Evolutionary conservation across 352 stramenopile genomes (phyloP).

Genomic region (Globisporangium rhizosaccharum): DNA sequence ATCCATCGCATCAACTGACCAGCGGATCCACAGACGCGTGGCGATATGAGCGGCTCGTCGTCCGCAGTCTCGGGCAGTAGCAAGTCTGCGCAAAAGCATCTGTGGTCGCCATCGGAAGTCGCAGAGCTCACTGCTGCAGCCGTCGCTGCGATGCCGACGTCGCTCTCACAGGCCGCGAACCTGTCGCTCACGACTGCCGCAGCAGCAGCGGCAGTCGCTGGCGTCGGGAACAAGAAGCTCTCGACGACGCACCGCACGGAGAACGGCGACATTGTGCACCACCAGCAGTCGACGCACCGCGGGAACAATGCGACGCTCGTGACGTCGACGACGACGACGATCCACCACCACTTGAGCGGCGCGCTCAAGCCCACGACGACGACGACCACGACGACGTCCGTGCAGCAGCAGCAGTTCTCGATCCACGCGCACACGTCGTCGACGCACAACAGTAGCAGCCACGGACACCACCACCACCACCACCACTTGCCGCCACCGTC

Average conservation of each 20-base stretch:
- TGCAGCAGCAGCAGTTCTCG: constrained; percentile 43
- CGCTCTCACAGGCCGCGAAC: constrained; percentile 40
- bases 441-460: neutral
- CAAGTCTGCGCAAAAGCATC: constrained; percentile 53
- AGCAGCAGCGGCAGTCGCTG: constrained; percentile 6
- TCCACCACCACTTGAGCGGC: constrained; percentile 52
- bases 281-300: constrained; percentile 68
- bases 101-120: constrained; percentile 71
- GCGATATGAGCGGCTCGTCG: constrained; percentile 34
- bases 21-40: no score
- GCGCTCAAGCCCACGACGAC: constrained; percentile 17
- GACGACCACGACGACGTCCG: constrained; percentile 19
- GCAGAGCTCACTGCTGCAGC: constrained; percentile 69
- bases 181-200: neutral
- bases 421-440: constrained; percentile 18
- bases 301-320: constrained; percentile 67
- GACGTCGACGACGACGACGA: constrained; percentile 74
- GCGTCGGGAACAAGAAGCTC: constrained; percentile 41
- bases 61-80: constrained; percentile 3
- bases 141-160: constrained; percentile 58
- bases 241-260: constrained; percentile 57
- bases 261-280: constrained; percentile 74
- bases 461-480: constrained; percentile 44
- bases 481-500: constrained; percentile 32
- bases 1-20: no score